phyloP scores from a whole-genome alignment of 73 alveolate genomes.

The Tetrahymena borealis region DNA sequence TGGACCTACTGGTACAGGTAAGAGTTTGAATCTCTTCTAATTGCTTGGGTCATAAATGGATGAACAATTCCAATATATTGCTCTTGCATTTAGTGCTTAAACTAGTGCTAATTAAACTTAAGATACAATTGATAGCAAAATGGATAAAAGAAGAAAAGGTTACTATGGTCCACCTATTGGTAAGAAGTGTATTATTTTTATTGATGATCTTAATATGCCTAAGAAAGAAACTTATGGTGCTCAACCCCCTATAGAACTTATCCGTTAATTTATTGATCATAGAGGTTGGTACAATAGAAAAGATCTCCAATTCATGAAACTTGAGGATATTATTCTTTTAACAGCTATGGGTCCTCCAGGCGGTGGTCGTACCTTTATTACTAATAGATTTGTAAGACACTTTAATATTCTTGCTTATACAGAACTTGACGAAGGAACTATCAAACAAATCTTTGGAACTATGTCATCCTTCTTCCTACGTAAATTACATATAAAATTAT shows the following conservation, averaged over 20 bases:
- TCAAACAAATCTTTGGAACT: not conserved
- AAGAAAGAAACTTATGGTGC: conserved; percentile 99
- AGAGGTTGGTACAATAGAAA: conserved; percentile 97
- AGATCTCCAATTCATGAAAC: conserved; percentile 89
- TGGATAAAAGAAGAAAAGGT: conserved; percentile 94
- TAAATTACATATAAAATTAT: not conserved
- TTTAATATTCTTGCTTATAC: conserved; percentile 85
- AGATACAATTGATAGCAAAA: conserved; percentile 92
- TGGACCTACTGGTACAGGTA: conserved; percentile 99
- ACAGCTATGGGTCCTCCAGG: conserved; percentile 99
- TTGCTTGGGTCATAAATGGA: conserved; percentile 89
- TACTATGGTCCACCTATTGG: conserved; percentile 98
- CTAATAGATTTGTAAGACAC: conserved; percentile 94
- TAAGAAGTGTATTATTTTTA: conserved; percentile 91
- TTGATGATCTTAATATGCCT: conserved; percentile 99
- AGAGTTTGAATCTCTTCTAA: conserved; percentile 90
- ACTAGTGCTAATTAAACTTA: conserved; percentile 79
- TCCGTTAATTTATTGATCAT: conserved; percentile 98
- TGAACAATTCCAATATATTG: conserved; percentile 79
- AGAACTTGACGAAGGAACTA: conserved; percentile 53
- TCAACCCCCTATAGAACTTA: conserved; percentile 98
- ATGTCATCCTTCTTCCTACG: not conserved
- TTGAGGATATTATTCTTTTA: conserved; percentile 89
- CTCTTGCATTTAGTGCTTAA: conserved; percentile 90
- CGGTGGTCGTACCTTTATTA: conserved; percentile 95